A percentile compares a stretch with the other conserved stretches of the same genome.
Conservation (phyloP, 75 land plant genomes). For the Gnetum montanum region DNA sequence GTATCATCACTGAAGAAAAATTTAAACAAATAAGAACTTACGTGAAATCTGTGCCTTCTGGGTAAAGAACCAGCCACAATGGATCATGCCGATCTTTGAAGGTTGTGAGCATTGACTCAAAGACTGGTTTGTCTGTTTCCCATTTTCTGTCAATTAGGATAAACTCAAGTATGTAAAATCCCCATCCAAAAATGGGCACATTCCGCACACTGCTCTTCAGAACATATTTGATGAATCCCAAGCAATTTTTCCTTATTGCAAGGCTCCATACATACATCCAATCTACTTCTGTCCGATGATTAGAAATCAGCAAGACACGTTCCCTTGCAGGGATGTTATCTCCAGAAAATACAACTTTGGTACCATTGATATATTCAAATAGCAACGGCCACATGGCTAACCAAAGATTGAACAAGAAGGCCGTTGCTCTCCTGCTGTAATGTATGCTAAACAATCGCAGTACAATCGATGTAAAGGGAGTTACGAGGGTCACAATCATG, state of each 20-base stretch:
- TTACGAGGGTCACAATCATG: slow-evolving; percentile 37
- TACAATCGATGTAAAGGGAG: slow-evolving; percentile 35
- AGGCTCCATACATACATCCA: slow-evolving; percentile 99
- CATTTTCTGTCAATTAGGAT: slow-evolving; percentile 78
- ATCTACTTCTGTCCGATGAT: slow-evolving; percentile 95
- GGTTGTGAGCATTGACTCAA: slow-evolving; percentile 55
- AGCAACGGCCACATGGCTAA: slow-evolving; percentile 89
- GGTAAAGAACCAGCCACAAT: slow-evolving; percentile 84
- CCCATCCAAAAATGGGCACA: slow-evolving; percentile 93
- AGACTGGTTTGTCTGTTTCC: slow-evolving; percentile 60
- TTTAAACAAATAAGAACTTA: slow-evolving; percentile 22
- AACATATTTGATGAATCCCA: slow-evolving; percentile 79
- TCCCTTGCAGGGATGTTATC: slow-evolving; percentile 54
- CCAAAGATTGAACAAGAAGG: slow-evolving; percentile 73
- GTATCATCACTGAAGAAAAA: background rate
- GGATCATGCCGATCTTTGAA: slow-evolving; percentile 57
- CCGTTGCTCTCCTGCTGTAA: slow-evolving; percentile 50
- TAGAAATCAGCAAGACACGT: slow-evolving; percentile 70
- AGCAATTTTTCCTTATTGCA: slow-evolving; percentile 63
- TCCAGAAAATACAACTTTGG: slow-evolving; percentile 84
- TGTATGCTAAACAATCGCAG: slow-evolving; percentile 63
- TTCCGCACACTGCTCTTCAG: slow-evolving; percentile 91
- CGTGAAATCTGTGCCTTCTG: slow-evolving; percentile 98
- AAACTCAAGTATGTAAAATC: slow-evolving; percentile 79
- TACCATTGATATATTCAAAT: slow-evolving; percentile 84